Conservation (phyloP, 1,284 basidiomycete genomes). For the Tilletia caries region DNA sequence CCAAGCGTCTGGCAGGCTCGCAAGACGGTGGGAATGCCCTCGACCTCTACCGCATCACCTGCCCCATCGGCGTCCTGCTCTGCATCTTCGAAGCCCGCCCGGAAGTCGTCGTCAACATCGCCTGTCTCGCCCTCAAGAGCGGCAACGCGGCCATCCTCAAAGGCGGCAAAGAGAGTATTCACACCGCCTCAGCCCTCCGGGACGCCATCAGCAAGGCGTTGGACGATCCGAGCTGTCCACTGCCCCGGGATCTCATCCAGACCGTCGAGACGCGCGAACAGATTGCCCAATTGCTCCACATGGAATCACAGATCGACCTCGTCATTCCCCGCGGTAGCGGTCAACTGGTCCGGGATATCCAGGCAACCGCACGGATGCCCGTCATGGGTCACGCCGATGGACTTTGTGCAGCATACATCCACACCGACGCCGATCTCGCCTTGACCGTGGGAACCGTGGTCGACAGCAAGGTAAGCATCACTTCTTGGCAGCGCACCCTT, state of each 20-base stretch:
- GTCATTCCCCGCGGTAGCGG: slow-evolving; percentile 96
- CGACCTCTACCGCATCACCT: slow-evolving; percentile 88
- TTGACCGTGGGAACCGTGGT: slow-evolving; percentile 78
- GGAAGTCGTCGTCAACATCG: slow-evolving; percentile 97
- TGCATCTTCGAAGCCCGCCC: slow-evolving; percentile 98
- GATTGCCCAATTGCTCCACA: slow-evolving; percentile 76
- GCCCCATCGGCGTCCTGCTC: slow-evolving; percentile 91
- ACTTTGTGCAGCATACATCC: slow-evolving; percentile 82
- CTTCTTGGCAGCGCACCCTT: background rate
- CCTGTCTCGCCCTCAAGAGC: slow-evolving; percentile 90
- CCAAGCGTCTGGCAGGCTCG: slow-evolving; percentile 69
- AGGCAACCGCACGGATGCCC: slow-evolving; percentile 84
- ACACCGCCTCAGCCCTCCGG: slow-evolving; percentile 34
- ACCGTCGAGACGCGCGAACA: slow-evolving; percentile 88
- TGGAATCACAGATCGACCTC: slow-evolving; percentile 90
- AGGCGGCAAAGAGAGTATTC: slow-evolving; percentile 45
- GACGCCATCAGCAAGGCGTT: slow-evolving; percentile 73
- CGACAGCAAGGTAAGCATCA: slow-evolving; percentile 80
- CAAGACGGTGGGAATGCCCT: slow-evolving; percentile 54
- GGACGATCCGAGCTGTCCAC: slow-evolving; percentile 42
- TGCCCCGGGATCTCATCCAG: slow-evolving; percentile 82
- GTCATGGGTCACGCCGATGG: slow-evolving; percentile 99
- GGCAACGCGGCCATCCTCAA: slow-evolving; percentile 61
- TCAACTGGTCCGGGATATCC: slow-evolving; percentile 80
- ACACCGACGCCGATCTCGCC: slow-evolving; percentile 71